Percentiles rank a stretch among this genome's conserved stretches.
phyloP scores from a whole-genome alignment of 768 basidiomycete genomes.

The Mycena maculata region DNA sequence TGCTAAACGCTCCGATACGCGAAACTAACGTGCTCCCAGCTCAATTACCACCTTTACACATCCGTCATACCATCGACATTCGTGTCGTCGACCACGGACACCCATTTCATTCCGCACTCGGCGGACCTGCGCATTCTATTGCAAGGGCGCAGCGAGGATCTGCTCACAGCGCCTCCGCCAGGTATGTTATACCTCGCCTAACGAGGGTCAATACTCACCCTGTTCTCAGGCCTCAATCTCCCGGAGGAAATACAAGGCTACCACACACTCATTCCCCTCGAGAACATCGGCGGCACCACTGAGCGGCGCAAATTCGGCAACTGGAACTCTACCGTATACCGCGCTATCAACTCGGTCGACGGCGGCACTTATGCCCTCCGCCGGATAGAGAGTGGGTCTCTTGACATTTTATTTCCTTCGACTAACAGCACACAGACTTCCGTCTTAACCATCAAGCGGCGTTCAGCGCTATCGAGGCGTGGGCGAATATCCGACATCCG shows the following conservation, averaged over 20 bases:
- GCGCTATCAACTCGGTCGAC: conserved; percentile 81
- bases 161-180: conserved; percentile 60
- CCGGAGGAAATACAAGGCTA: conserved; percentile 94
- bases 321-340: conserved; percentile 88
- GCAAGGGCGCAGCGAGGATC: conserved; percentile 72
- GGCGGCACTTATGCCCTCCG: conserved; percentile 82
- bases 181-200: conserved; percentile 37
- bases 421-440: conserved; percentile 67
- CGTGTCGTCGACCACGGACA: conserved; percentile 54
- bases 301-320: conserved; percentile 85
- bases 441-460: conserved; percentile 85
- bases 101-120: conserved; percentile 77
- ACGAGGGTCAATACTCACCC: conserved; percentile 43
- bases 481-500: conserved; percentile 88
- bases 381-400: conserved; percentile 83
- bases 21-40: conserved; percentile 54
- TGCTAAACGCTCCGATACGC: conserved; percentile 9
- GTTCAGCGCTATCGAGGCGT: conserved; percentile 84
- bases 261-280: conserved; percentile 86
- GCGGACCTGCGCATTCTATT: conserved; percentile 56
- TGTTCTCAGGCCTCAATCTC: conserved; percentile 61
- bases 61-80: conserved; percentile 69
- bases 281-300: conserved; percentile 54
- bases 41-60: conserved; percentile 95
- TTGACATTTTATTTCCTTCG: conserved; percentile 12